Evolutionary conservation across 805 yeast species (phyloP).

Genomic region (Candida coleopterorum): DNA sequence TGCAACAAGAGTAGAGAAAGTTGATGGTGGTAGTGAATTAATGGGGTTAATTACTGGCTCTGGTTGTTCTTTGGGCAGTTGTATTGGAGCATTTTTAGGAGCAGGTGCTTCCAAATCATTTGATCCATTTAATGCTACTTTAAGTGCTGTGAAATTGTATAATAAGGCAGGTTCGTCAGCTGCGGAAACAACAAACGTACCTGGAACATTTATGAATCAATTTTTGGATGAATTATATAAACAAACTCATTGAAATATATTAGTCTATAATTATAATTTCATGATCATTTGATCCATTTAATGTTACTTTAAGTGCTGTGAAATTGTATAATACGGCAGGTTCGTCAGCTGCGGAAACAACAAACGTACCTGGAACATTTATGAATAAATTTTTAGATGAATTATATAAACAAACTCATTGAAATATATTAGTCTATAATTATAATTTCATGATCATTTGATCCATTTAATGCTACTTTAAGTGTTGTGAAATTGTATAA

Average conservation of each 20-base stretch:
- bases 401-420: constrained; percentile 15
- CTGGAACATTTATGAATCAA: constrained; percentile 48
- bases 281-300: constrained; percentile 23
- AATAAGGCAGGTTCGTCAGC: constrained; percentile 61
- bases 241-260: constrained; percentile 10
- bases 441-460: constrained; percentile 14
- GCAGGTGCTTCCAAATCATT: constrained; percentile 23
- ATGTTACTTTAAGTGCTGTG: constrained; percentile 53
- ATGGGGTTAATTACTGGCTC: constrained; percentile 75
- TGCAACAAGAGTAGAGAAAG: constrained; percentile 10
- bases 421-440: constrained; percentile 18
- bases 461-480: constrained; percentile 43
- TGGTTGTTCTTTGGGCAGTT: constrained; percentile 79
- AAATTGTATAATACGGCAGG: constrained; percentile 60
- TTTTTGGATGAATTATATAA: constrained; percentile 41
- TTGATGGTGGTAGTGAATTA: constrained; percentile 55
- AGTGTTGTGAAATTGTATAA: constrained; percentile 58
- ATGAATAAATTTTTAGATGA: constrained; percentile 43
- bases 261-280: not conserved
- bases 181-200: constrained; percentile 36
- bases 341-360: constrained; percentile 38
- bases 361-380: constrained; percentile 54
- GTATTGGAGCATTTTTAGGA: constrained; percentile 56
- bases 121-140: constrained; percentile 42
- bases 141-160: constrained; percentile 52